Base-by-base conservation (phyloP, 1,284 basidiomycete species). In the Entoloma clypeatum region DNA sequence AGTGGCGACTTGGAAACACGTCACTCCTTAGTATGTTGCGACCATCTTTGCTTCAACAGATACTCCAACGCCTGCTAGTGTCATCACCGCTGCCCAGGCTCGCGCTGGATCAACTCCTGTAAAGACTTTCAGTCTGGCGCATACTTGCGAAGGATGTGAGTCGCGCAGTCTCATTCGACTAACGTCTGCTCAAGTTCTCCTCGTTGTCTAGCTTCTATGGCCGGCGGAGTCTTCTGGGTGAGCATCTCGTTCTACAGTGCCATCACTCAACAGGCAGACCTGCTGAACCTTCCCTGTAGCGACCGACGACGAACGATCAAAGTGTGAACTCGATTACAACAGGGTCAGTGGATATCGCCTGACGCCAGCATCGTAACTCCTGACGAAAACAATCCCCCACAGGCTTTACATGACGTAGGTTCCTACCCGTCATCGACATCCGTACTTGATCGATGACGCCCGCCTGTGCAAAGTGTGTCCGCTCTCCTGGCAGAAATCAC, bases 151-250 rank as follows among this genome's bases (percentile, higher is more conserved):
- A 18, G 68, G 68, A 33, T 50, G 68, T 71, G 17, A 42, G 66
- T 58, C 16, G 17, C 32, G 1, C 17, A 16, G 29, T 24, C 23
- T 36, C 8, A 22, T 44, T 23, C 19, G 18, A 19, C 30, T 11
- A 14, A 8, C 10, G 10, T 13, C 27, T 38, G 10, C 24, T 40
- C 26, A 5, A 31, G 36, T 10, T 32, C 25, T 22, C 24, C 28
- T 13, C 24, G 24, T n/a, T 45, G 9, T 34, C 7, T 44, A 68
- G 67, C 51, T 11, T 67, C 69, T 4, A 75, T 74, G 71, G 69
- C 64, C 8, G 72, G 72, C 2, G 71, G 69, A 7, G 72, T 76
- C 13, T 77, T 75, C 50, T 75, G 73, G 73, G 69, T 70, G 47
- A 29, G 61, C 51, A 25, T 9, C 8, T 14, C 17, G 6, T 5